Conservation (phyloP, 2,329 filamentous ascomycete genomes). For the Hypoxylon sp. region DNA sequence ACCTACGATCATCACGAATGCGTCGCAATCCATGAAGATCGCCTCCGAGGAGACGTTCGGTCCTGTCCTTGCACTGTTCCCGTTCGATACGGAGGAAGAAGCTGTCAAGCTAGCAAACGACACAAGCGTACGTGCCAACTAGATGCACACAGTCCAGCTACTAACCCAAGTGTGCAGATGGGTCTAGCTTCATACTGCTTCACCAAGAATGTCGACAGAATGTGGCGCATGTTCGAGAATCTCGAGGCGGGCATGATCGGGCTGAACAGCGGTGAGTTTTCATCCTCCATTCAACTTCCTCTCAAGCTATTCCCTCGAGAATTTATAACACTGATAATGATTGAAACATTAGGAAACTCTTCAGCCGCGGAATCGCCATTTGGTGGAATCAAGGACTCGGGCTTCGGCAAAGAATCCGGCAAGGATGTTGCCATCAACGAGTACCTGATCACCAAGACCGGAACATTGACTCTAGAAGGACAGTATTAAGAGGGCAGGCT, state of each 20-base stretch:
- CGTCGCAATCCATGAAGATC: constrained; percentile 64
- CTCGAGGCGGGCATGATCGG: constrained; percentile 69
- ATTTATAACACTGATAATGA: not conserved
- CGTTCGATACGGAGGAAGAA: constrained; percentile 71
- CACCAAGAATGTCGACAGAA: constrained; percentile 71
- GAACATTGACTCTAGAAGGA: constrained; percentile 60
- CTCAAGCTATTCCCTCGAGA: too few species aligned
- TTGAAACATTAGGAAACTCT: constrained; percentile 52
- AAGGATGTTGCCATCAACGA: constrained; percentile 65
- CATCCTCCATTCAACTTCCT: not conserved
- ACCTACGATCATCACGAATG: constrained; percentile 68
- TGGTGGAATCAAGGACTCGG: constrained; percentile 65
- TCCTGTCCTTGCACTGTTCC: constrained; percentile 68
- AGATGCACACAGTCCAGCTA: not conserved
- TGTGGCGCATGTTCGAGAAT: constrained; percentile 71
- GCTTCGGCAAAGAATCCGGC: constrained; percentile 63
- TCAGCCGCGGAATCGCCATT: constrained; percentile 63
- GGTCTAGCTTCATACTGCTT: constrained; percentile 72
- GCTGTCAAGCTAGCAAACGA: constrained; percentile 69
- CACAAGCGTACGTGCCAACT: constrained; percentile 57
- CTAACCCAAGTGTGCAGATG: constrained; percentile 56
- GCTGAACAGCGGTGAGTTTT: constrained; percentile 60
- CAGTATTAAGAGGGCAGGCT: constrained; percentile 51
- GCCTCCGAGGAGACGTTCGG: constrained; percentile 70
- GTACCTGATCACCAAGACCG: constrained; percentile 63